These are phyloP conservation scores for Bodo saltans DNA, from an alignment of 78 protist species.

Conservation along the genomic window DNA sequence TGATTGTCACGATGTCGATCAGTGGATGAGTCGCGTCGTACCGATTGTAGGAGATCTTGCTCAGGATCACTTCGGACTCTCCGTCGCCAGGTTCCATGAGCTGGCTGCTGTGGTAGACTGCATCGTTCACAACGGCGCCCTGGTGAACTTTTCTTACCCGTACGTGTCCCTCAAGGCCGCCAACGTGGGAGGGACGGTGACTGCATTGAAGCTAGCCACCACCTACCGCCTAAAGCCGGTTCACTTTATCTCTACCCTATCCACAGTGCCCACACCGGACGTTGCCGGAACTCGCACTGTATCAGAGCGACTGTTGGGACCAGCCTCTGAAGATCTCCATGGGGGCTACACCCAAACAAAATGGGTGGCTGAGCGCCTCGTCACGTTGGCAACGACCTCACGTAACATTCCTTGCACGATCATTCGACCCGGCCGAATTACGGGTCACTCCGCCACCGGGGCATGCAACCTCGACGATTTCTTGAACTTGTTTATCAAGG, in stretches of 20 bases:
- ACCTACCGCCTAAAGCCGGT: slow-evolving; percentile 10
- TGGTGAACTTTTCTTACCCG: slow-evolving; percentile 70
- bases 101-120: slow-evolving; percentile 31
- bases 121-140: slow-evolving; percentile 62
- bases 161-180: slow-evolving; percentile 50
- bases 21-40: too few relatives aligned
- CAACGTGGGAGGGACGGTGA: slow-evolving; percentile 57
- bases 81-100: background rate
- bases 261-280: too few relatives aligned
- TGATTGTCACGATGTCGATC: too few relatives aligned
- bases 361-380: slow-evolving; percentile 58
- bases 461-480: slow-evolving; percentile 63
- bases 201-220: slow-evolving; percentile 28
- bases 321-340: too few relatives aligned
- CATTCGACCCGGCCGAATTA: slow-evolving; percentile 44
- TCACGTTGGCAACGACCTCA: background rate
- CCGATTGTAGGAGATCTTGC: slow-evolving; percentile 58
- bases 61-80: slow-evolving; percentile 35
- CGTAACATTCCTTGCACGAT: slow-evolving; percentile 42
- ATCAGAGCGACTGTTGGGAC: too few relatives aligned
- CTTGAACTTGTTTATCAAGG: slow-evolving; percentile 57
- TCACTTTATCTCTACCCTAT: slow-evolving; percentile 62
- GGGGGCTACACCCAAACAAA: slow-evolving; percentile 57
- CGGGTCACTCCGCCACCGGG: slow-evolving; percentile 43
- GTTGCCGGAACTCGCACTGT: too few relatives aligned